Evolutionary conservation across 345 rosid species (phyloP), one percentile per base, ranked within the genome.

Genomic region (Abelmoschus esculentus): DNA sequence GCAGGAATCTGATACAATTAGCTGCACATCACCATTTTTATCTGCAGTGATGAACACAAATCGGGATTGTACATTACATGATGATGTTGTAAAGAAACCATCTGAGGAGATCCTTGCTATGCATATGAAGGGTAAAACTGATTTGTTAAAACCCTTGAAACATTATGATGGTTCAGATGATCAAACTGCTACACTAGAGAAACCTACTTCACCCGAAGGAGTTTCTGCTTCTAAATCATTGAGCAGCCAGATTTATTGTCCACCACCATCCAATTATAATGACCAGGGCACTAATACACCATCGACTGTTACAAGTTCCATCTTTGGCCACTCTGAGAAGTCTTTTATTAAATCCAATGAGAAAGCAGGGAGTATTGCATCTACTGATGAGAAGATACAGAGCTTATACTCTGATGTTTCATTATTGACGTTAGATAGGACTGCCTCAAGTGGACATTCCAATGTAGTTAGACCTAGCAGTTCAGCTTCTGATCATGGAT

Each of bases 31-130:
- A 76, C 76, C 82, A 29, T 75, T 78, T 70, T 72, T 84, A 15
- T 72, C 88, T 9, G 83, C 87, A 38, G 85, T 83, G 72, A 75
- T 76, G 66, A 76, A 74, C 60, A 65, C 87, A 52, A 71, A 74
- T 69, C 76, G 79, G 77, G 80, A 70, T 11, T 63, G 76, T 79
- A 44, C 71, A 42, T 64, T 80, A 68, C 79, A 78, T 36, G 72
- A 74, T 69, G 17, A 74, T 69, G 17, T 19, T 32, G 71, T 54
- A 69, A 82, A 82, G 75, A 83, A 72, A 75, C 77, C 79, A 63
- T 18, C 74, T 52, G 95, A 80, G 61, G 82, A 72, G 42, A 59
- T n/a, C 13, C 80, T 52, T 60, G 56, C 69, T 52, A 38, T 36
- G 8, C 67, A 59, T 53, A 42, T 70, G 14, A 85, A 80, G 72